These are phyloP conservation scores for Rhizopus microsporus DNA, from an alignment of 371 early-diverging fungal species.

Conservation along the genomic window DNA sequence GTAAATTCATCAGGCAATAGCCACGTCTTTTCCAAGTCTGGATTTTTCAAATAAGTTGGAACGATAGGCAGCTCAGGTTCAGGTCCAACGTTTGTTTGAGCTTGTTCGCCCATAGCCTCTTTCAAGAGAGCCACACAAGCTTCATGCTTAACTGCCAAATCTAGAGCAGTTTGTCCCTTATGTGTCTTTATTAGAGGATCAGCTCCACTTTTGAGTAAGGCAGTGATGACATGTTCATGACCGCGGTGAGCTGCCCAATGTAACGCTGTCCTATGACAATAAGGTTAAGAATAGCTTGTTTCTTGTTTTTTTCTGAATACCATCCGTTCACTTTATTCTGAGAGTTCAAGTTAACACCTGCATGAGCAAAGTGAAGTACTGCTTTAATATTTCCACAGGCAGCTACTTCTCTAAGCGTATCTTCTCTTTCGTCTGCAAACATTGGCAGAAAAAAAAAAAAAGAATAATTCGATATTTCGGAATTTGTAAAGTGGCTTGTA, in stretches of 20 bases:
- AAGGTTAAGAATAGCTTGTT: background rate
- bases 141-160: slow-evolving; percentile 55
- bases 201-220: slow-evolving; percentile 61
- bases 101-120: slow-evolving; percentile 9
- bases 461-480: background rate
- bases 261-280: slow-evolving; percentile 58
- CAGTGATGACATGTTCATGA: slow-evolving; percentile 53
- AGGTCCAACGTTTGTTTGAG: slow-evolving; percentile 20
- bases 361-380: slow-evolving; percentile 56
- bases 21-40: slow-evolving; percentile 75
- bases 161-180: slow-evolving; percentile 61
- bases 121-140: slow-evolving; percentile 43
- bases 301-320: slow-evolving; percentile 35
- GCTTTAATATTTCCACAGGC: slow-evolving; percentile 78
- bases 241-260: slow-evolving; percentile 75
- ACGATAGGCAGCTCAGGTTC: slow-evolving; percentile 54
- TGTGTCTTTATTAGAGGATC: slow-evolving; percentile 50
- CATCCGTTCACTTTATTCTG: slow-evolving; percentile 71
- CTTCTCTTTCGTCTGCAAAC: slow-evolving; percentile 58
- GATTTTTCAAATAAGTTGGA: slow-evolving; percentile 70
- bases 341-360: slow-evolving; percentile 65
- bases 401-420: slow-evolving; percentile 69
- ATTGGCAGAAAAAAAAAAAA: slow-evolving; percentile 17
- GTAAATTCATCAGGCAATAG: slow-evolving; percentile 68
- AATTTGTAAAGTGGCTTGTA: background rate